Base-by-base conservation (phyloP, 129 eudicot species). In the Arctium lappa region DNA sequence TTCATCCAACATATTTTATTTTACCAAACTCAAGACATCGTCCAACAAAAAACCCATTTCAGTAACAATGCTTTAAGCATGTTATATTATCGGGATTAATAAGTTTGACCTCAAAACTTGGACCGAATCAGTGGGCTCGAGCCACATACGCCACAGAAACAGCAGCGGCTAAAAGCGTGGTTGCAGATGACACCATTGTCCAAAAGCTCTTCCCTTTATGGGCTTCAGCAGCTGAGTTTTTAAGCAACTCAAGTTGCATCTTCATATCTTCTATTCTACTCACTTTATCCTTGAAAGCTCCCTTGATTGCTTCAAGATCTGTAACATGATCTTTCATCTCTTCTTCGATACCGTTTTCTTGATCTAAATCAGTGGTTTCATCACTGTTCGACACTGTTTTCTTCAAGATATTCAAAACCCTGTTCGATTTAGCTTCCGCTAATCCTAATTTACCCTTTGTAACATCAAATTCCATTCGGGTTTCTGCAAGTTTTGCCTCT, bases 101-200 rank as follows among this genome's bases (percentile, higher is more conserved):
- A 56, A 56, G 65, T 56, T 16, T 42, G 53, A 84, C 79, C 66
- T 77, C 53, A 71, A 71, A 74, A 76, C 5, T 56, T 40, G 16
- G 36, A 60, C 3, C 32, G 3, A 65, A 40, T 84, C 84, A 84
- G 15, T 27, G 75, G 6, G 84, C 71, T 65, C 89, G 88, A 22
- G 89, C 78, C 48, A 84, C 88, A 82, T 86, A 95, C 2, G 95
- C 98, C 79, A 93, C 72, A 53, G 98, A 89, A 79, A 63, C 87
- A 73, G 75, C 87, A 68, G 90, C 89, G 3, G 97, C 98, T 62
- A 93, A 91, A 13, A 93, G 72, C 10, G 98, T 88, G 0, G 94
- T 93, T 8, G 94, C 97, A 70, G 97, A 95, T 3, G 97, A 90
- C 70, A 95, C 80, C 73, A 89, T 22, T 18, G 99, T 84, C 99